Base-by-base conservation (phyloP, 805 yeast species). In the Wickerhamiella vanderwaltii region DNA sequence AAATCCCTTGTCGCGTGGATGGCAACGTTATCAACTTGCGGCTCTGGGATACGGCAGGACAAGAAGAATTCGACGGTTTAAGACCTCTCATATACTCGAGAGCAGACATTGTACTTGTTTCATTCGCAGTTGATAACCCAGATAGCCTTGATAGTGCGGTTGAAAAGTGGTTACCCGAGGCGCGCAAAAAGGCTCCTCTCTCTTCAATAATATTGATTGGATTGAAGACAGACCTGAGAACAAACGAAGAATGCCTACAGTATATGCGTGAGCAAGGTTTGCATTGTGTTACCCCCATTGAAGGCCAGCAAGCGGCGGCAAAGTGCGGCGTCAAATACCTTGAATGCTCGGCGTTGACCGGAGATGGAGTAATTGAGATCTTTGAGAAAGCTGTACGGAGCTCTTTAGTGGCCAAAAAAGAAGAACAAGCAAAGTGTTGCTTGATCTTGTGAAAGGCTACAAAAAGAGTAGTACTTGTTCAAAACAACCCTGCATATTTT, bases 11-110 rank as follows among this genome's bases (percentile, higher is more conserved):
- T 60, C 67, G 94, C 44, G 93, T 87, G 15, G 96, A 86, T 55
- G 95, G 95, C 3, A 86, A 85, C 51, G 80, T 91, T 12, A 94
- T 86, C 3, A 79, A 85, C 48, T 62, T 86, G 43, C 87, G 94
- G 1, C 63, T 86, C 19, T 86, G 96, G 95, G 96, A 86, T 58
- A 86, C 95, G 1, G 95, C 96, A 3, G 96, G 96, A 2, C 95
- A 86, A 62, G 96, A 86, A 63, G 96, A 86, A 61, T 86, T 86
- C 57, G 95, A 86, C 57, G 65, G 95, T 45, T 65, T 87, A 45
- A 72, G 95, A 47, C 95, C 95, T 0, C 65, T 87, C 49, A 80
- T 94, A 17, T 87, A 87, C 55, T 73, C 87, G 9, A 79, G 83
- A 52, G 93, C 95, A 2, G 82, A 87, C 59, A 81, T 83, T 43